Conservation (phyloP, 495 filamentous ascomycete species). For the Hyphodiscus hymeniophilus region DNA sequence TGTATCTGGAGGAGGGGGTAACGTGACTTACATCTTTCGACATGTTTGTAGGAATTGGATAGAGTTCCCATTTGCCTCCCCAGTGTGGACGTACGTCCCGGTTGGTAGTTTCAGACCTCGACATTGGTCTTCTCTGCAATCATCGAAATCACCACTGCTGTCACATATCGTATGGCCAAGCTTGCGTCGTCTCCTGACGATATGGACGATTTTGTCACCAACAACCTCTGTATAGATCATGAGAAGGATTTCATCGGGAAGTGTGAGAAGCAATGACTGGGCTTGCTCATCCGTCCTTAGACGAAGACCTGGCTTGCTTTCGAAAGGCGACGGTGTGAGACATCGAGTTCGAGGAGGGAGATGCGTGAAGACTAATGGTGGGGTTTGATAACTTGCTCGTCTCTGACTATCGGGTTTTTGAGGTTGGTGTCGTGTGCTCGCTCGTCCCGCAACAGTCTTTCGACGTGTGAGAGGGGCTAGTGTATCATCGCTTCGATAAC, state of each 20-base stretch:
- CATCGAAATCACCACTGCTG: neutral
- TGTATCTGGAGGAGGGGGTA: neutral
- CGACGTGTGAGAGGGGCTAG: neutral
- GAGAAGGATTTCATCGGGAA: slow-evolving; percentile 3
- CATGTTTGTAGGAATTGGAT: slow-evolving; percentile 12
- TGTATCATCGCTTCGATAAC: neutral
- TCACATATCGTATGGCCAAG: slow-evolving; percentile 8
- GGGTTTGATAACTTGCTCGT: neutral
- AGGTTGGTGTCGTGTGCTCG: no score
- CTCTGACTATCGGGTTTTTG: neutral
- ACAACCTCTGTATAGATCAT: slow-evolving; percentile 8
- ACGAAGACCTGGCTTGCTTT: neutral
- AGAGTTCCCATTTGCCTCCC: neutral
- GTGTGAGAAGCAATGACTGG: slow-evolving; percentile 7
- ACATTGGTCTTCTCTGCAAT: slow-evolving; percentile 2
- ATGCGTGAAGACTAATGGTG: neutral
- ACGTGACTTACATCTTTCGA: slow-evolving; percentile 10
- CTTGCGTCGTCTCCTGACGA: slow-evolving; percentile 4
- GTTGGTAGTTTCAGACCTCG: slow-evolving; percentile 11
- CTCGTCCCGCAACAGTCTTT: neutral
- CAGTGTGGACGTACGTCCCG: neutral
- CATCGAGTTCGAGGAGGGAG: slow-evolving; percentile 1
- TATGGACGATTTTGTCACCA: slow-evolving; percentile 3
- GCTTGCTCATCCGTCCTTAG: neutral
- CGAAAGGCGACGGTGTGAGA: slow-evolving; percentile 7